A percentile compares a stretch with the other conserved stretches of the same genome.
phyloP scores from a whole-genome alignment of 2,329 filamentous ascomycete species.

The Xylariaceae sp. region DNA sequence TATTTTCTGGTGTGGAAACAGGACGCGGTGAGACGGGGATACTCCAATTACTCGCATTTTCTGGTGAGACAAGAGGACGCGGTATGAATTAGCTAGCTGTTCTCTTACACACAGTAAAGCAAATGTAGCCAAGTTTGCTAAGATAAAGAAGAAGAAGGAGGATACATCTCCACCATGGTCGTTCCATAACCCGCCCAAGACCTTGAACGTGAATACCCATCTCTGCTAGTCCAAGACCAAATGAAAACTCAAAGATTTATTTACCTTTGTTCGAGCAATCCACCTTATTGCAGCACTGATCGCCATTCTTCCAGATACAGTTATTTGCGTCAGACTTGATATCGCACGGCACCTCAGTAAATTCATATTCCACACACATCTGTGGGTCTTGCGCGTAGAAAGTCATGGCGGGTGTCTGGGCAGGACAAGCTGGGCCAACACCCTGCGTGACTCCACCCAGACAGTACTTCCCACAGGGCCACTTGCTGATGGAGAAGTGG shows the following conservation, averaged over 20 bases:
- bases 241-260: slow-evolving; percentile 20
- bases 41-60: slow-evolving; percentile 11
- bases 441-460: slow-evolving; percentile 20
- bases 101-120: slow-evolving; percentile 7
- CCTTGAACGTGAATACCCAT: neutral
- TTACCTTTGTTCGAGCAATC: slow-evolving; percentile 16
- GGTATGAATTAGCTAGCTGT: slow-evolving; percentile 20
- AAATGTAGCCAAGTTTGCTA: neutral
- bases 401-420: slow-evolving; percentile 13
- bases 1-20: neutral
- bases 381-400: slow-evolving; percentile 25
- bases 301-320: slow-evolving; percentile 23
- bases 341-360: slow-evolving; percentile 24
- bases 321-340: slow-evolving; percentile 21
- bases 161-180: slow-evolving; percentile 7
- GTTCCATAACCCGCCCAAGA: neutral
- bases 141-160: neutral
- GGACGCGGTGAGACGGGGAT: neutral
- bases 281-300: slow-evolving; percentile 21
- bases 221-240: neutral
- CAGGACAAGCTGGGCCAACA: slow-evolving; percentile 23
- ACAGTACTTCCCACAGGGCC: slow-evolving; percentile 27
- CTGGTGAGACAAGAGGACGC: neutral
- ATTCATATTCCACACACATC: slow-evolving; percentile 25
- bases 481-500: slow-evolving; percentile 25